A percentile compares a stretch with the other conserved stretches of the same genome.
phyloP scores from a whole-genome alignment of 2,329 filamentous ascomycete genomes.

The Penicillium sp. region DNA sequence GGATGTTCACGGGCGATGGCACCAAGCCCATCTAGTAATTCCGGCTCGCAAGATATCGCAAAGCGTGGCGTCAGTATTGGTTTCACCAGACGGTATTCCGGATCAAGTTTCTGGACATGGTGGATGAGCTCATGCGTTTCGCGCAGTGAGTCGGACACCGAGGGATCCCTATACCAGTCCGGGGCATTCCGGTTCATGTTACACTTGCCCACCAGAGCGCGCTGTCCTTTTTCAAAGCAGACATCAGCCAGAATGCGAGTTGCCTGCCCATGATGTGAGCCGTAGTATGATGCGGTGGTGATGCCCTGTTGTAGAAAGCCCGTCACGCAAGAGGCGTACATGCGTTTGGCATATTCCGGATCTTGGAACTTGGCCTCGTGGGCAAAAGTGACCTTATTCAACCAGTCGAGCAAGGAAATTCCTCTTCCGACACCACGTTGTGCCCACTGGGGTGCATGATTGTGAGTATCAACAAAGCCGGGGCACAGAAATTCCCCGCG shows the following conservation, averaged over 20 bases:
- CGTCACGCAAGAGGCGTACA: slow-evolving; percentile 54
- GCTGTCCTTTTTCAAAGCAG: slow-evolving; percentile 33
- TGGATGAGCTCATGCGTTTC: slow-evolving; percentile 52
- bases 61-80: slow-evolving; percentile 59
- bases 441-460: slow-evolving; percentile 61
- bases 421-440: slow-evolving; percentile 47
- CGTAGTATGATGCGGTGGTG: slow-evolving; percentile 39
- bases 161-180: slow-evolving; percentile 52
- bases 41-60: slow-evolving; percentile 58
- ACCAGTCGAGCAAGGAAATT: slow-evolving; percentile 55
- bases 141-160: slow-evolving; percentile 46
- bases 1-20: slow-evolving; percentile 49
- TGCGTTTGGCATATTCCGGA: slow-evolving; percentile 49
- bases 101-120: slow-evolving; percentile 50
- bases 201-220: slow-evolving; percentile 37
- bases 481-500: slow-evolving; percentile 33
- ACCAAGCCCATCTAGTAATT: slow-evolving; percentile 57
- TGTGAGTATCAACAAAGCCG: slow-evolving; percentile 61
- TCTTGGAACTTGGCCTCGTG: slow-evolving; percentile 61
- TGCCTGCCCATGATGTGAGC: slow-evolving; percentile 31
- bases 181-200: slow-evolving; percentile 45
- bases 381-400: slow-evolving; percentile 62
- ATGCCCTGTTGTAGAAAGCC: slow-evolving; percentile 57
- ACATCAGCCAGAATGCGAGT: slow-evolving; percentile 34
- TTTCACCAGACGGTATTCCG: slow-evolving; percentile 43